Evolutionary conservation across 495 filamentous ascomycete genomes (phyloP).

Genomic region (Jackrogersella multiformis): DNA sequence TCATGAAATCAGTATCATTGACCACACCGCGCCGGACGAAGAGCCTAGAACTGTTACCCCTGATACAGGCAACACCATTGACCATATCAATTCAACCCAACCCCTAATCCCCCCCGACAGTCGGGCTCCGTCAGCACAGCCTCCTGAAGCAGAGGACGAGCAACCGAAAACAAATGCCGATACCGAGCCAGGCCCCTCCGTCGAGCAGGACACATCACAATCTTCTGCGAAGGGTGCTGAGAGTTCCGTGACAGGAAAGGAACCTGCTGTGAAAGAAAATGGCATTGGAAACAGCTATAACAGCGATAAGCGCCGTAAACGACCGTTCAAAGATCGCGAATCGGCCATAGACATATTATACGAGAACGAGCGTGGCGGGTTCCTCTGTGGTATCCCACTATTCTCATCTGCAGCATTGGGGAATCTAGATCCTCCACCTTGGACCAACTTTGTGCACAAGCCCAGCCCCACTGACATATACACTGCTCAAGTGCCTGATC

Average conservation of each 20-base stretch:
- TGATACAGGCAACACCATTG: conserved; percentile 14
- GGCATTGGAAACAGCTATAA: neutral
- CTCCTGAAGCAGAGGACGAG: conserved; percentile 21
- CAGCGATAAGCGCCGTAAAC: conserved; percentile 13
- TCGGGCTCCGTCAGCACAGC: conserved; percentile 28
- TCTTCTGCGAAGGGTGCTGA: conserved; percentile 4
- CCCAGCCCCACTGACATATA: conserved; percentile 84
- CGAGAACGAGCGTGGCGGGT: conserved; percentile 88
- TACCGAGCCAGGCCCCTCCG: conserved; percentile 30
- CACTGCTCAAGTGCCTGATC: conserved; percentile 93
- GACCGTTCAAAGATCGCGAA: conserved; percentile 51
- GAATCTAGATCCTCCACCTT: conserved; percentile 83
- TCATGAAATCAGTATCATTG: conserved; percentile 68
- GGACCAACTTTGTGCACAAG: conserved; percentile 79
- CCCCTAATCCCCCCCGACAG: conserved; percentile 34
- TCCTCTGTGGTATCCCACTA: conserved; percentile 86
- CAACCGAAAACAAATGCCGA: conserved; percentile 11
- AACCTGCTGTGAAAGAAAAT: conserved; percentile 3
- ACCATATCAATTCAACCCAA: conserved; percentile 25
- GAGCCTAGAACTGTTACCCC: conserved; percentile 31
- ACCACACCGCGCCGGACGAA: conserved; percentile 46
- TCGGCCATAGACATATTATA: conserved; percentile 86
- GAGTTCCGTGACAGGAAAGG: conserved; percentile 13
- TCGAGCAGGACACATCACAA: conserved; percentile 16
- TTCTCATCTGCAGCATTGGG: conserved; percentile 89